These are phyloP conservation scores for Orbilia blumenaviensis DNA, from an alignment of 2,329 filamentous ascomycete genomes.

Conservation along the genomic window DNA sequence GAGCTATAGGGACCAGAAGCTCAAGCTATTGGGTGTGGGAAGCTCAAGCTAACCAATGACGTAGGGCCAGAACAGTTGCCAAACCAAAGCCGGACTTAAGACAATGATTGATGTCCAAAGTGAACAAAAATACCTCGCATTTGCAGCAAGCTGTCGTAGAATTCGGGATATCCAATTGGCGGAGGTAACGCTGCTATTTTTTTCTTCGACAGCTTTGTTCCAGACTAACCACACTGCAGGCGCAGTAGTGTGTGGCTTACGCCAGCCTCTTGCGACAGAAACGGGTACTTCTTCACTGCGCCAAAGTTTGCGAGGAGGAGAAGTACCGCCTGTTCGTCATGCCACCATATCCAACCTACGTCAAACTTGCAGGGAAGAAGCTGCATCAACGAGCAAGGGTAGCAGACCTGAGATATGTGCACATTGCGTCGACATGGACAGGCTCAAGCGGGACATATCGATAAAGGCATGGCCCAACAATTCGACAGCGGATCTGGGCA, in stretches of 20 bases:
- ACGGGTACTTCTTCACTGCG: neutral
- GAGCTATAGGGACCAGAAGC: neutral
- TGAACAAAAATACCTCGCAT: slow-evolving; percentile 8
- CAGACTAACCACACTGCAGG: slow-evolving; percentile 38
- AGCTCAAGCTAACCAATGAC: too few species aligned
- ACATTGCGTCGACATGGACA: slow-evolving; percentile 28
- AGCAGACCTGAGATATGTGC: slow-evolving; percentile 31
- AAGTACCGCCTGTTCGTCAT: slow-evolving; percentile 28
- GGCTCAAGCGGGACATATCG: slow-evolving; percentile 34
- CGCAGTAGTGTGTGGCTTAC: slow-evolving; percentile 38
- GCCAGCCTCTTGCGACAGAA: neutral
- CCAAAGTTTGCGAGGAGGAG: neutral
- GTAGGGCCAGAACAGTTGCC: neutral
- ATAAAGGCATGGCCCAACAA: slow-evolving; percentile 38
- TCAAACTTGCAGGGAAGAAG: slow-evolving; percentile 51
- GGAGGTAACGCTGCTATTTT: slow-evolving; percentile 16
- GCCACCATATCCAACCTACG: slow-evolving; percentile 29
- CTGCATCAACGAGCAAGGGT: slow-evolving; percentile 41
- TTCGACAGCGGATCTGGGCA: slow-evolving; percentile 29
- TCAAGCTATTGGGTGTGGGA: too few species aligned
- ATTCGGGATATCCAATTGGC: slow-evolving; percentile 29
- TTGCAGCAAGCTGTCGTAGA: neutral
- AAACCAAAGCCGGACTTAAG: slow-evolving; percentile 2
- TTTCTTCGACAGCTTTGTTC: slow-evolving; percentile 13
- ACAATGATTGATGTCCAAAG: neutral